phyloP scores from a whole-genome alignment of 2,329 filamentous ascomycete species.

The Fusarium veterinarium region DNA sequence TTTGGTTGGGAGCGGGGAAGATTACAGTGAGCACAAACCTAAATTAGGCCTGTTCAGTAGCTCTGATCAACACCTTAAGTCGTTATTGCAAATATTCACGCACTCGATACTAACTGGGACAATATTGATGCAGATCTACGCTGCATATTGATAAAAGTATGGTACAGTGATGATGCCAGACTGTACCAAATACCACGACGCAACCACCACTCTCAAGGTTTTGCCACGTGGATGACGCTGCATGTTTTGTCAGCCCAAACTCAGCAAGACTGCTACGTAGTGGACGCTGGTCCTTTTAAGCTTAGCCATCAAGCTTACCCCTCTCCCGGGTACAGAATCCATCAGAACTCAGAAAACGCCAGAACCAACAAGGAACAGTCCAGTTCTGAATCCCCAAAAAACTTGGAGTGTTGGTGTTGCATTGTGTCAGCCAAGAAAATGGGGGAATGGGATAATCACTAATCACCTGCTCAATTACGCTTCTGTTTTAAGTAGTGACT shows the following conservation, averaged over 20 bases:
- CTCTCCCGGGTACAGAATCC: neutral
- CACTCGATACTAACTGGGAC: neutral
- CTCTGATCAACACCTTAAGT: neutral
- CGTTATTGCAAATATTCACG: neutral
- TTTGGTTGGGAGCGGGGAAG: neutral
- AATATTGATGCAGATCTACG: neutral
- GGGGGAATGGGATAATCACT: neutral
- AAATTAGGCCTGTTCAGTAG: neutral
- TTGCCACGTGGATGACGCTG: slow-evolving; percentile 29
- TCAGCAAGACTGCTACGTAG: slow-evolving; percentile 2
- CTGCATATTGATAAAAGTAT: neutral
- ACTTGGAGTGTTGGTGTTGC: slow-evolving; percentile 1
- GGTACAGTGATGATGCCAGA: neutral
- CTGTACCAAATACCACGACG: neutral
- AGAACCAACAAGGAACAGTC: neutral
- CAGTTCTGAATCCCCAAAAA: neutral
- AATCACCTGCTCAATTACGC: slow-evolving; percentile 9
- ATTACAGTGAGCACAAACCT: neutral
- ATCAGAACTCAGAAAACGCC: neutral
- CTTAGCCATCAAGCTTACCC: slow-evolving; percentile 31
- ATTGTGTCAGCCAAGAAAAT: slow-evolving; percentile 23
- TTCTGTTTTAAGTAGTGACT: slow-evolving; percentile 31
- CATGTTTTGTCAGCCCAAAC: slow-evolving; percentile 19
- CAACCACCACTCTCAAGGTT: slow-evolving; percentile 5
- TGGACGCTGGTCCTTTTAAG: slow-evolving; percentile 13